Evolutionary conservation across 208 protist species (phyloP), one percentile per base, ranked within the genome.

Genomic region (Wallacemonas sp.): DNA sequence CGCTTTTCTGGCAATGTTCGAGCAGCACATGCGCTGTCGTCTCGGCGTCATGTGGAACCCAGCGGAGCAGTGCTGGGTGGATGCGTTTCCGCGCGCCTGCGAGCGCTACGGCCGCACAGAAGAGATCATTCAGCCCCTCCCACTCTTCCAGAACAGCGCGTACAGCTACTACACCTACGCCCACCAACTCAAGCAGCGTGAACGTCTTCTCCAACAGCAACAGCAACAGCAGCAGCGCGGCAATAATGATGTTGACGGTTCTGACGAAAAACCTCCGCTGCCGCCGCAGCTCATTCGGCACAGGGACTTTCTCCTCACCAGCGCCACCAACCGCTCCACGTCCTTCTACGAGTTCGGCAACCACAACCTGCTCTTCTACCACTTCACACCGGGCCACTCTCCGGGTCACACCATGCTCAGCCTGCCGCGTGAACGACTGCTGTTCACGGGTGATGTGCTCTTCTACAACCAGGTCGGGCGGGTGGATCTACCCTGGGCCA

Each of bases 351-450:
- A 93, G 63, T 87, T 96, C 47, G 90, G 87, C n/a, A 57, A 72
- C 29, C 81, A 91, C 68, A 78, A 76, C 12, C 47, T 88, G 36
- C 72, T 96, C 39, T 82, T 90, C 54, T 94, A 96, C 78, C 77
- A 94, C 63, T 92, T 88, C 74, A 93, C 88, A 23, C 91, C 91
- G 1, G 91, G 91, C 6, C 91, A 96, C 76, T 93, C 88, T 3
- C 87, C 84, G 0, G 91, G 91, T 17, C 91, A 96, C 80, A 94
- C 92, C 86, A 90, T 94, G 91, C 74, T 96, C 34, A 83, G 85
- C 46, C 74, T 93, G 12, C 87, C 88, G 23, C 85, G 77, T 6
- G 88, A 96, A 67, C 78, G 76, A 16, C 79, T 96, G 4, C 85
- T 96, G 63, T 96, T 96, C 69, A 90, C 79, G 1, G 91, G 91